Percentiles rank a stretch among this genome's conserved stretches.
Evolutionary conservation across 371 early-diverging fungal genomes (phyloP).

Genomic region (Entomophthora muscae): DNA sequence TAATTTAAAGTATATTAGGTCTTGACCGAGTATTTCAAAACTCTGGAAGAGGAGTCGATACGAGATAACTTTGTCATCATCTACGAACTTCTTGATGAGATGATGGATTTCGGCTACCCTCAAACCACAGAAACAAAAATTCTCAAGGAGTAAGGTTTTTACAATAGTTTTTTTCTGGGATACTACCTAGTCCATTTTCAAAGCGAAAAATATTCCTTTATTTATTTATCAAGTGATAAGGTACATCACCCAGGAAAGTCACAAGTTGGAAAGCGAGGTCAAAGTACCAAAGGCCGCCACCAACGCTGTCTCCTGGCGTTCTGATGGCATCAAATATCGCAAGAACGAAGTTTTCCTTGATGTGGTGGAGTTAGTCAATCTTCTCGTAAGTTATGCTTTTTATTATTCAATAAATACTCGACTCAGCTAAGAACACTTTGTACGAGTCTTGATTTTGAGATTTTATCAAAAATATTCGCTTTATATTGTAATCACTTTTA

Average conservation of each 20-base stretch:
- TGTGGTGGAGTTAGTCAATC: slow-evolving; percentile 92
- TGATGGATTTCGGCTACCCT: slow-evolving; percentile 99
- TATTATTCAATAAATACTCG: background rate
- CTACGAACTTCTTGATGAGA: slow-evolving; percentile 96
- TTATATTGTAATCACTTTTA: too few relatives aligned
- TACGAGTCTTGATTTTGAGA: too few relatives aligned
- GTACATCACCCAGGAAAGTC: slow-evolving; percentile 94
- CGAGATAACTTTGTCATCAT: slow-evolving; percentile 89
- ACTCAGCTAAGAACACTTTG: too few relatives aligned
- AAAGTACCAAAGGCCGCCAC: slow-evolving; percentile 95
- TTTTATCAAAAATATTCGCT: too few relatives aligned
- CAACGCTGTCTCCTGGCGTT: slow-evolving; percentile 95
- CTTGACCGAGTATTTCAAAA: slow-evolving; percentile 93
- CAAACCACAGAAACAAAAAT: slow-evolving; percentile 96
- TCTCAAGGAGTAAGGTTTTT: slow-evolving; percentile 58
- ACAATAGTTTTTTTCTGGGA: too few relatives aligned
- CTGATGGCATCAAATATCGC: slow-evolving; percentile 90
- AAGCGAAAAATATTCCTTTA: slow-evolving; percentile 7
- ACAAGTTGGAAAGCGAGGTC: slow-evolving; percentile 75
- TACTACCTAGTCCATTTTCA: too few relatives aligned
- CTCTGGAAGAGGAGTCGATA: slow-evolving; percentile 94
- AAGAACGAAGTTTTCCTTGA: slow-evolving; percentile 98
- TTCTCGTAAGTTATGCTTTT: slow-evolving; percentile 42
- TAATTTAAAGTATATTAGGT: slow-evolving; percentile 36
- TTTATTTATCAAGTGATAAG: slow-evolving; percentile 14